Percentiles rank a stretch among this genome's conserved stretches.
phyloP scores from a whole-genome alignment of 2,329 filamentous ascomycete genomes.

The Aspergillus fructus region DNA sequence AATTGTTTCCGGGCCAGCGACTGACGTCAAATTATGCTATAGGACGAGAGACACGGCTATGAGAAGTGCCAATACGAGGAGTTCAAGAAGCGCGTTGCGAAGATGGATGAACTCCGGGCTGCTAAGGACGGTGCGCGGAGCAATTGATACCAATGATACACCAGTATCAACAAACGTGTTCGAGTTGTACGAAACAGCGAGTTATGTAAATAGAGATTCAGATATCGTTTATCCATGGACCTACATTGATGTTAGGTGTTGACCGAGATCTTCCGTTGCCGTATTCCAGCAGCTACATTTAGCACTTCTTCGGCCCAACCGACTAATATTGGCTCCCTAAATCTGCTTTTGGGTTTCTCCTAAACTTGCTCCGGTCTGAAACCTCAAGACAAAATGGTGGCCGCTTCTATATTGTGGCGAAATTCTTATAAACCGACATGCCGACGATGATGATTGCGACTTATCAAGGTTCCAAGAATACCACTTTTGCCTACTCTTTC shows the following conservation, averaged over 20 bases:
- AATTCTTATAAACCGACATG: neutral
- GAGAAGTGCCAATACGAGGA: constrained; percentile 99
- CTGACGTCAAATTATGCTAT: constrained; percentile 8
- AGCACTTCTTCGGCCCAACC: neutral
- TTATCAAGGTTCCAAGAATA: neutral
- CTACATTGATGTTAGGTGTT: constrained; percentile 35
- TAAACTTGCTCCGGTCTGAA: neutral
- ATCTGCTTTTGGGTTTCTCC: neutral
- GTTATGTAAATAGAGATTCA: constrained; percentile 42
- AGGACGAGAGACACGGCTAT: constrained; percentile 97
- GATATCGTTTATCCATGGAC: constrained; percentile 35
- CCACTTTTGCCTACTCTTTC: neutral
- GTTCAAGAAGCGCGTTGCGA: constrained; percentile 96
- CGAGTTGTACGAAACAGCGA: constrained; percentile 29
- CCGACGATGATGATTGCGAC: neutral
- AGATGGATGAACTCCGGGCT: constrained; percentile 94
- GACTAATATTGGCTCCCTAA: neutral
- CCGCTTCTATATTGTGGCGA: neutral
- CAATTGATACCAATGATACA: constrained; percentile 57
- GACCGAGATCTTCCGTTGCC: constrained; percentile 13
- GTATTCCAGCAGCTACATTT: constrained; percentile 3
- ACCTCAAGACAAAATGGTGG: neutral
- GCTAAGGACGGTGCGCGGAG: constrained; percentile 81
- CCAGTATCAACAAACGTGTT: constrained; percentile 23
- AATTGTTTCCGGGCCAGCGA: neutral